phyloP scores from a whole-genome alignment of 768 basidiomycete species.

The Suillus sp. region DNA sequence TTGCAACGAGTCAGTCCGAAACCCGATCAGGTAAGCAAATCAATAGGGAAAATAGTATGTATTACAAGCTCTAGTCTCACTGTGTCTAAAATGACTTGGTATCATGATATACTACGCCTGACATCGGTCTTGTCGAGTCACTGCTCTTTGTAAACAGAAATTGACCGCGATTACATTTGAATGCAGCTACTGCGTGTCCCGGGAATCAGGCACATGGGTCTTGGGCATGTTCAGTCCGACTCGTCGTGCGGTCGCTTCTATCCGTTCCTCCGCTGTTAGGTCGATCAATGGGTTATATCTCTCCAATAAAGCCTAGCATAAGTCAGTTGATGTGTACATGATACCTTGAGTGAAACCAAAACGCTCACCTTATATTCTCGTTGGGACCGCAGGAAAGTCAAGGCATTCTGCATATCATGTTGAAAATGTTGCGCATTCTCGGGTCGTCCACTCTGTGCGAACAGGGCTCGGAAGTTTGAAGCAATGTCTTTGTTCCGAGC shows the following conservation, averaged over 20 bases:
- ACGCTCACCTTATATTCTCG: slow-evolving; percentile 70
- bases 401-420: slow-evolving; percentile 57
- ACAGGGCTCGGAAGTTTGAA: slow-evolving; percentile 54
- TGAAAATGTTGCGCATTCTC: slow-evolving; percentile 31
- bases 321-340: slow-evolving; percentile 3
- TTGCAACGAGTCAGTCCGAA: neutral
- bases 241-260: slow-evolving; percentile 81
- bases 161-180: neutral
- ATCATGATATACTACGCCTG: neutral
- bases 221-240: slow-evolving; percentile 88
- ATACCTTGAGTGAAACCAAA: neutral
- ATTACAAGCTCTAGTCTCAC: neutral
- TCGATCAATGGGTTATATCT: slow-evolving; percentile 87
- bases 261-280: slow-evolving; percentile 75
- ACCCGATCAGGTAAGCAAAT: slow-evolving; percentile 1
- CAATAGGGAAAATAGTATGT: too few species aligned
- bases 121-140: neutral
- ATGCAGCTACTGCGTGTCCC: neutral
- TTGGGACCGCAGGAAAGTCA: slow-evolving; percentile 72
- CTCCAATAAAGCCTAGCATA: slow-evolving; percentile 67
- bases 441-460: slow-evolving; percentile 42
- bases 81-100: neutral
- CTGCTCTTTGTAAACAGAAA: neutral
- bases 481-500: slow-evolving; percentile 46
- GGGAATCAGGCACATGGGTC: slow-evolving; percentile 21